Base-by-base conservation (phyloP, 805 yeast genomes). In the Kuraishia piskuri region DNA sequence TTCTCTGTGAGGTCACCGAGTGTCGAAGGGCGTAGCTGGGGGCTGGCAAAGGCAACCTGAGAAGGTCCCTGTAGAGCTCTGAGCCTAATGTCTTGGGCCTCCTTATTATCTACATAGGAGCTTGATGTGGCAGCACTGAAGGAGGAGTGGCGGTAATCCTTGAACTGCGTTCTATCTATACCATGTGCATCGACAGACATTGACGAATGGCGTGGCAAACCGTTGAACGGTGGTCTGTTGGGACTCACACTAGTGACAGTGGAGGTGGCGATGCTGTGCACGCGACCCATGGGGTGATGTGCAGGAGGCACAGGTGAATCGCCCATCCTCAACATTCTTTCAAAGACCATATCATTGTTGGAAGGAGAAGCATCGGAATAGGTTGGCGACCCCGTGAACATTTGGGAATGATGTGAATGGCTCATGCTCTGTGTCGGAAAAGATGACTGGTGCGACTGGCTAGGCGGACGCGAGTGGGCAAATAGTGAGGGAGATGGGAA, bases 11-110 rank as follows among this genome's bases (percentile, higher is more conserved):
- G 22, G 19, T 46, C 49, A 22, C 17, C 40, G 14, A 31, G 40
- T 21, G 22, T 12, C 22, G 47, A 45, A 9, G 86, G 83, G 12
- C 74, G 61, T 48, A 82, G 61, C 65, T 89, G 96, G 2, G 96
- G 96, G 0, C 95, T 86, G 1, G 95, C 81, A 63, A 87, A 88
- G 1, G 84, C 88, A 23, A 86, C 90, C 61, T 86, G 90, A 61
- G 50, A 58, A 61, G 44, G 58, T 48, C 19, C 61, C 64, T 26
- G 57, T 53, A 58, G 56, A 51, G 54, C 53, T 22, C 52, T 2
- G 51, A 50, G 56, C 45, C 66, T 70, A 46, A 74, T 71, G 22
- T 62, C 56, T 36, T 61, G 48, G 2, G 74, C 71, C 49, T 79
- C 84, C 56, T 75, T 73, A 26, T 68, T 60, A n/a, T 77, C 77